Percentiles rank a stretch among this genome's conserved stretches.
Evolutionary conservation across 2,329 filamentous ascomycete species (phyloP).

Genomic region (Fusarium buxicola): DNA sequence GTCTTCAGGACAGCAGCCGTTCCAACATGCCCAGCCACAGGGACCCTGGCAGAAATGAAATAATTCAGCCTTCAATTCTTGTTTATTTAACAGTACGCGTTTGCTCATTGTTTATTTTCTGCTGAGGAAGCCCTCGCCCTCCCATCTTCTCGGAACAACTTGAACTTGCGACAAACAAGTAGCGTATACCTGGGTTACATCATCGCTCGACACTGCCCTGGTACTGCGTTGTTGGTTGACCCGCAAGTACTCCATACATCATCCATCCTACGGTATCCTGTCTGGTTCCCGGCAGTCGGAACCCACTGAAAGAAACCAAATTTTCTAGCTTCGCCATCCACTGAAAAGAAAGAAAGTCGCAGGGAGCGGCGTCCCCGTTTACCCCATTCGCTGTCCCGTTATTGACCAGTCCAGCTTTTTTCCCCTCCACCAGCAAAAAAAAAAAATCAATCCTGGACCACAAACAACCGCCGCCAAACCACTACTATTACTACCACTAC

Average conservation of each 20-base stretch:
- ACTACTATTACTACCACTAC: background rate
- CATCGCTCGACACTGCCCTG: constrained; percentile 12
- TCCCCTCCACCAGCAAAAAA: constrained; percentile 22
- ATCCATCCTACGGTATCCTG: too few species aligned
- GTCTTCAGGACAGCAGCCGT: constrained; percentile 12
- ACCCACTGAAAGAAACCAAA: constrained; percentile 33
- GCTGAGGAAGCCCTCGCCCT: background rate
- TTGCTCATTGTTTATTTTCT: background rate
- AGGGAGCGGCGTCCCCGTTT: constrained; percentile 26
- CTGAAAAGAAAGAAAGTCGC: background rate
- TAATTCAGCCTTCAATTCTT: background rate
- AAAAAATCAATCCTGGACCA: constrained; percentile 27
- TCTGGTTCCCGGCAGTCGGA: constrained; percentile 7
- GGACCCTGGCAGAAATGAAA: constrained; percentile 2
- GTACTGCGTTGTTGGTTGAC: constrained; percentile 12
- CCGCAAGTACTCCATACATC: constrained; percentile 33
- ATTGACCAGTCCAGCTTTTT: background rate
- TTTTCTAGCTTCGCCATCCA: constrained; percentile 15
- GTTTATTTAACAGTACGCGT: background rate
- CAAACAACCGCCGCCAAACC: constrained; percentile 36
- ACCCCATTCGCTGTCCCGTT: constrained; percentile 23
- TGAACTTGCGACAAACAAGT: constrained; percentile 13
- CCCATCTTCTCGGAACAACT: constrained; percentile 33
- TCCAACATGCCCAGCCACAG: constrained; percentile 30
- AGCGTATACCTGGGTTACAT: constrained; percentile 35